Evolutionary conservation across 345 rosid genomes (phyloP), one percentile per base, ranked within the genome.

Genomic region (Melastoma malabathricum): DNA sequence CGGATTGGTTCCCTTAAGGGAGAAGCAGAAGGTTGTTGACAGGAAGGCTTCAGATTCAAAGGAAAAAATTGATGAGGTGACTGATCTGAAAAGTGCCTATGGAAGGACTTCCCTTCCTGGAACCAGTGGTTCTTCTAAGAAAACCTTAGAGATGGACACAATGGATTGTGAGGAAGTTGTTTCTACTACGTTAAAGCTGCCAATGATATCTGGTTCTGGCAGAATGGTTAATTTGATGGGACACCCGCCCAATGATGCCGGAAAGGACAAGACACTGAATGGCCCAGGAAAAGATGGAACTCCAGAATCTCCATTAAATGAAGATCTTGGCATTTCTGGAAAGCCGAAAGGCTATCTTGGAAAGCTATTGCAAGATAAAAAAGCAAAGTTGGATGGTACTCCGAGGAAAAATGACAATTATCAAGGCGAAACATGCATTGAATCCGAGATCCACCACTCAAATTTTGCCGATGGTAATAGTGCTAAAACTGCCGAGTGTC

Each of bases 91-190:
- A 66, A 62, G 67, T 60, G 54, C 50, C 51, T 55, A 44, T 27
- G 46, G 61, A 44, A 73, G 61, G 69, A 73, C 65, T 54, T 47
- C 55, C 54, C 48, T 23, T 56, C 61, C 55, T 61, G 73, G 68
- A 27, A 27, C 50, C 46, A 68, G 46, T 62, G 64, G 18, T 57
- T 16, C 48, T 34, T 52, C 61, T 0, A 72, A 63, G 57, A 73
- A 66, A 67, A 86, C 72, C 59, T 57, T 38, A 47, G 81, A 70
- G 43, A 46, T 53, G 41, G 85, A 70, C 61, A 59, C 55, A 10
- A 47, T 60, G 55, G 68, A 66, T 46, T 81, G 80, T 7, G 86
- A 92, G 70, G 87, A 84, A 58, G 81, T 82, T 64, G 78, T 87
- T 63, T 70, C 80, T 10, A 65, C 70, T 59, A 74, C 85, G 46